Evolutionary conservation across 2,329 filamentous ascomycete species (phyloP), one percentile per base, ranked within the genome.

Genomic region (Phaeosphaeria sp.): DNA sequence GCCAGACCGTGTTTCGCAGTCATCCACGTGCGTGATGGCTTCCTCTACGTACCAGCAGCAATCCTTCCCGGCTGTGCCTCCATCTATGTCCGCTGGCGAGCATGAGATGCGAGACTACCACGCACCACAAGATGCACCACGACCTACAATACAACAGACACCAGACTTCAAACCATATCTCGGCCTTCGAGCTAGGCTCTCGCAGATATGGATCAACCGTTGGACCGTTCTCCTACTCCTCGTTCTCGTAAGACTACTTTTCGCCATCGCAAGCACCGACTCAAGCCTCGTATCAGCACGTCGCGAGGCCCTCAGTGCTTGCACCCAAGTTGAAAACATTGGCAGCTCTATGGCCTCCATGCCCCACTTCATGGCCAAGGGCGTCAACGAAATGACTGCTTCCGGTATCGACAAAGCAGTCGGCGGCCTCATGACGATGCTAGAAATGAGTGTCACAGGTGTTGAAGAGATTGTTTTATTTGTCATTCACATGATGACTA

Each of bases 331-430:
- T 48, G 94, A 99, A 80, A 92, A 92, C 66, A 87, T 96, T 67
- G 95, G 94, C 62, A 97, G 93, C 75, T 86, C 92, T 59, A 94
- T 99, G 92, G 95, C 94, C 41, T 98, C 95, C 39, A 97, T 98
- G 93, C 95, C 95, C 56, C 90, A 97, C 78, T 98, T 97, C 79
- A 89, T 98, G 74, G 91, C 93, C 1, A 82, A 85, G 51, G 95
- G 95, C 54, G 89, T 97, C 74, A 99, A 99, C 79, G 86, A 92
- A 58, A 81, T 98, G 66, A 90, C 92, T 7, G 91, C 92, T 30
- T 84, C 84, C 48, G 89, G 91, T 55, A 89, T 98, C 65, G 91
- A 93, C 67, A 88, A 89, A 67, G 88, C 92, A 9, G 88, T 98
- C 64, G 85, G 88, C 61, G 94, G 87, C 49, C 85, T 98, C 75